These are phyloP conservation scores for Flaveria ramosissima DNA, from an alignment of 129 eudicot species.

Conservation along the genomic window DNA sequence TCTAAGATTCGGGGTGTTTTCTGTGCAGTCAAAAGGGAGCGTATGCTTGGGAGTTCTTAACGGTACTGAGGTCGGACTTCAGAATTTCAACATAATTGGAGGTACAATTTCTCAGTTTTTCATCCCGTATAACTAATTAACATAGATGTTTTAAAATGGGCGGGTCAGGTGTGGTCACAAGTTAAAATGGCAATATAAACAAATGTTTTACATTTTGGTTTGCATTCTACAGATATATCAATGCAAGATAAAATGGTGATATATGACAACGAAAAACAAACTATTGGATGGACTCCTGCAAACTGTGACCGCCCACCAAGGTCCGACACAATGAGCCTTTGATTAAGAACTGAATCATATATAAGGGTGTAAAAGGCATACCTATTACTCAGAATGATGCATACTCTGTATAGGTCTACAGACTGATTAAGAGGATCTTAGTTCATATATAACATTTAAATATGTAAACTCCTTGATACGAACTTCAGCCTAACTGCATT, in stretches of 20 bases:
- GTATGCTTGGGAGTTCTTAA: slow-evolving; percentile 89
- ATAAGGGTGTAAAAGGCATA: slow-evolving; percentile 22
- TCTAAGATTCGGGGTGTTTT: background rate
- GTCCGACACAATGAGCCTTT: slow-evolving; percentile 33
- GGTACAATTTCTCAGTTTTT: slow-evolving; percentile 42
- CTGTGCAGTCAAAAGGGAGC: slow-evolving; percentile 63
- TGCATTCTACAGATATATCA: slow-evolving; percentile 68
- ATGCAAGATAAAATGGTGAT: slow-evolving; percentile 95
- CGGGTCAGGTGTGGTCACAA: background rate
- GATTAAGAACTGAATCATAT: slow-evolving; percentile 15
- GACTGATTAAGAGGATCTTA: slow-evolving; percentile 20
- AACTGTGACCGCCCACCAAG: slow-evolving; percentile 66
- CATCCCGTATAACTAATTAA: background rate
- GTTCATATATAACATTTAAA: slow-evolving; percentile 29
- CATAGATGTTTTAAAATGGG: background rate
- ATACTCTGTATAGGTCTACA: slow-evolving; percentile 31
- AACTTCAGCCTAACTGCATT: slow-evolving; percentile 25
- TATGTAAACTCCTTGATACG: slow-evolving; percentile 29
- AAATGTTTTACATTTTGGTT: background rate
- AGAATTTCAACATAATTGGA: slow-evolving; percentile 79
- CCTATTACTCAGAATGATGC: slow-evolving; percentile 16
- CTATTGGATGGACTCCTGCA: slow-evolving; percentile 83
- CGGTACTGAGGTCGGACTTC: slow-evolving; percentile 91
- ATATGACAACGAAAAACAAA: slow-evolving; percentile 79
- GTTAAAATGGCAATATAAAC: background rate